Evolutionary conservation across 345 rosid species (phyloP).

Genomic region (Murraya koenigii): DNA sequence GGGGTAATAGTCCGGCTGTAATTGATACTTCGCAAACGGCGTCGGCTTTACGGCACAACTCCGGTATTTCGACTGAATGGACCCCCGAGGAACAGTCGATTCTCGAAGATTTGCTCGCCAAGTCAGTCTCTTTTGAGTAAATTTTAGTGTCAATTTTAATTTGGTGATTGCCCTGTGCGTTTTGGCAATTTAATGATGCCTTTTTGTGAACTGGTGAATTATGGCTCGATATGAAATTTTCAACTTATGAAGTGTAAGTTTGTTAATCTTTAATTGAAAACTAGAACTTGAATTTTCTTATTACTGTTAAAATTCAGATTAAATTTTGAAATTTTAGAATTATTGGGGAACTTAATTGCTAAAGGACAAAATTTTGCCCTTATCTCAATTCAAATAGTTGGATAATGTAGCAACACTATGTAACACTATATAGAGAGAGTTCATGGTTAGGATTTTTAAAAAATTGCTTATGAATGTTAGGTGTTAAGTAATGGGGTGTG

Average conservation of each 20-base stretch:
- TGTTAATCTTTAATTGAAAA: neutral
- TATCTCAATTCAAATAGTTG: neutral
- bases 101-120: conserved; percentile 64
- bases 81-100: conserved; percentile 63
- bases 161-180: neutral
- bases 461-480: neutral
- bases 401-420: neutral
- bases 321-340: neutral
- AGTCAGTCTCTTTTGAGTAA: conserved; percentile 31
- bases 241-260: neutral
- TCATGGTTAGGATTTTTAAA: neutral
- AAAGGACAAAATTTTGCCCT: neutral
- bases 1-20: conserved; percentile 20
- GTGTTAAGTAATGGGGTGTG: neutral
- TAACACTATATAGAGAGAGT: neutral
- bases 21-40: conserved; percentile 40
- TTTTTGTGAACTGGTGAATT: neutral
- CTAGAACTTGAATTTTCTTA: neutral
- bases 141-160: neutral
- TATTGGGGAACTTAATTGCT: neutral
- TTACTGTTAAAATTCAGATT: neutral
- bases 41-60: conserved; percentile 56
- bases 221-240: neutral
- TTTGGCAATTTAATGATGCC: neutral
- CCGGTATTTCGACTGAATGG: conserved; percentile 71